Conservation (phyloP, 225 moss, liverwort and hornwort genomes). For the Ulota crispa region DNA sequence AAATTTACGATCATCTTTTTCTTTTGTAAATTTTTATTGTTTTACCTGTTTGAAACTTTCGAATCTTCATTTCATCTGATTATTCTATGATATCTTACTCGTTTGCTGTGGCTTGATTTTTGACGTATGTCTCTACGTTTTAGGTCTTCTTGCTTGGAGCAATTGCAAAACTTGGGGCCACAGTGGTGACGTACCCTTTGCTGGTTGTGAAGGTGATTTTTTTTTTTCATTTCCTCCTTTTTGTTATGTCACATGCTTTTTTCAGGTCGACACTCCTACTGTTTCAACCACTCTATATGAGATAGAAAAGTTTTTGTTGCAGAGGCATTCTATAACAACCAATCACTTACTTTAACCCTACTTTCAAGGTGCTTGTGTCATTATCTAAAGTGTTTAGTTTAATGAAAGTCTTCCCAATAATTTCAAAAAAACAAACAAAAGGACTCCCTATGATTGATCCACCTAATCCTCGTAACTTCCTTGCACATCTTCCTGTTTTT, state of each 20-base stretch:
- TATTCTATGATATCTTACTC: neutral
- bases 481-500: no score
- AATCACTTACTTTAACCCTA: no score
- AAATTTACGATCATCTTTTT: neutral
- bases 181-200: conserved; percentile 92
- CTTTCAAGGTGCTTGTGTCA: no score
- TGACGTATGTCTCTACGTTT: no score
- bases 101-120: conserved; percentile 16
- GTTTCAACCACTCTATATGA: neutral
- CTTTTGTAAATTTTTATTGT: no score
- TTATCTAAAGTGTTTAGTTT: no score
- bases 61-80: neutral
- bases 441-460: no score
- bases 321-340: neutral
- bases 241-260: neutral
- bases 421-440: no score
- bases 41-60: neutral
- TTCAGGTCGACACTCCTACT: neutral
- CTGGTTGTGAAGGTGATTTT: conserved; percentile 79
- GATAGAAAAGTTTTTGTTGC: neutral
- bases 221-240: neutral
- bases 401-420: no score
- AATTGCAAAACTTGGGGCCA: conserved; percentile 93
- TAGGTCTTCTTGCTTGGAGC: conserved; percentile 86
- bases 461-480: no score